A percentile compares a stretch with the other conserved stretches of the same genome.
Conservation (phyloP, 2,329 filamentous ascomycete genomes). For the Talaromyces sp. region DNA sequence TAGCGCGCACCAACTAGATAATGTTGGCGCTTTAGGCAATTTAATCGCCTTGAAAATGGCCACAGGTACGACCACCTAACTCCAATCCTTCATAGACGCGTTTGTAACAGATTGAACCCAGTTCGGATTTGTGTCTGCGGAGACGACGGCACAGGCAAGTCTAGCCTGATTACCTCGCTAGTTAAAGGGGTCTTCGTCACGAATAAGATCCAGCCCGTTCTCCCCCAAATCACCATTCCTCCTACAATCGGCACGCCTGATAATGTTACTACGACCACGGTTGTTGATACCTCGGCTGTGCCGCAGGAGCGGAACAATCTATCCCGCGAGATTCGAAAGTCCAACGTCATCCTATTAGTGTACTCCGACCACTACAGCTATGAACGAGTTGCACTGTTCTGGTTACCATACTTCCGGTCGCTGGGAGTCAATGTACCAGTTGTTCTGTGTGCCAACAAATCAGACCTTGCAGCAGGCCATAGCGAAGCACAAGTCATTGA, state of each 20-base stretch:
- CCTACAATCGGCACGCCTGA: slow-evolving; percentile 91
- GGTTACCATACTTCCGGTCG: slow-evolving; percentile 97
- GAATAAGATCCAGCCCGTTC: slow-evolving; percentile 90
- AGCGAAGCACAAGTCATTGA: slow-evolving; percentile 83
- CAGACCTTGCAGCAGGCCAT: slow-evolving; percentile 76
- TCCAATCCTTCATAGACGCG: not conserved
- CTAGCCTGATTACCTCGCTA: slow-evolving; percentile 87
- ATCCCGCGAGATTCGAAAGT: slow-evolving; percentile 92
- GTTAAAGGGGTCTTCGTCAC: slow-evolving; percentile 97
- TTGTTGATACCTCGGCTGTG: slow-evolving; percentile 94
- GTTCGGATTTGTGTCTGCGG: slow-evolving; percentile 96
- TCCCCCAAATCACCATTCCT: slow-evolving; percentile 93
- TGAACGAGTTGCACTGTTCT: slow-evolving; percentile 93
- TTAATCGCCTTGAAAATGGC: slow-evolving; percentile 6
- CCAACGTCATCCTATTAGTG: slow-evolving; percentile 93
- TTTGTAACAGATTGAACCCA: slow-evolving; percentile 29
- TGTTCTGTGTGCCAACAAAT: slow-evolving; percentile 95
- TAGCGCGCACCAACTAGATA: not conserved
- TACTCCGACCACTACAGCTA: slow-evolving; percentile 99
- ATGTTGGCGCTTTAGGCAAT: not conserved
- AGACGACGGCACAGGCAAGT: slow-evolving; percentile 94
- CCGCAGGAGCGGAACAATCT: slow-evolving; percentile 90
- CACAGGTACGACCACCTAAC: slow-evolving; percentile 4
- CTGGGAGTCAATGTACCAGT: slow-evolving; percentile 98
- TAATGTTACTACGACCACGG: slow-evolving; percentile 88